These are phyloP conservation scores for Chaetothyriales sp. DNA, from an alignment of 2,329 filamentous ascomycete species.

Conservation along the genomic window DNA sequence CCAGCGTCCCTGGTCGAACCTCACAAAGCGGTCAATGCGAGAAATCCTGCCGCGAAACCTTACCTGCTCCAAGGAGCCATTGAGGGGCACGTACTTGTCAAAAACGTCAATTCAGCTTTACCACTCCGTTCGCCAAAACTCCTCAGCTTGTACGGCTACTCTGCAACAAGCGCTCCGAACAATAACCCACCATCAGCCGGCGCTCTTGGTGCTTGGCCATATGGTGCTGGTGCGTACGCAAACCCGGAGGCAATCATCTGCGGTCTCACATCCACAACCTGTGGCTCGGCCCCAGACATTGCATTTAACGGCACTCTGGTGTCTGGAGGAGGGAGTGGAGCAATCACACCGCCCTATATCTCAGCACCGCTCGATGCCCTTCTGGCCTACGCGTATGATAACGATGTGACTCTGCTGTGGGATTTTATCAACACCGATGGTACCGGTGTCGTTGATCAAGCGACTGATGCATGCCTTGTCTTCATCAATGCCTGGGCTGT, in stretches of 20 bases:
- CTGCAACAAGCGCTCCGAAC: constrained; percentile 20
- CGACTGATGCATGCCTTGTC: constrained; percentile 47
- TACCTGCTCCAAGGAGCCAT: constrained; percentile 4
- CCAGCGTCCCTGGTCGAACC: not conserved
- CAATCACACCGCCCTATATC: constrained; percentile 43
- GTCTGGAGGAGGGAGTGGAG: constrained; percentile 34
- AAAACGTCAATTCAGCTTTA: constrained; percentile 37
- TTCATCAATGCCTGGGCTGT: constrained; percentile 44
- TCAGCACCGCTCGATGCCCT: constrained; percentile 3
- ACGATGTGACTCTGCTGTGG: not conserved
- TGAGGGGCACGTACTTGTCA: constrained; percentile 31
- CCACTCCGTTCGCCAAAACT: constrained; percentile 36
- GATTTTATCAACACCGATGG: not conserved
- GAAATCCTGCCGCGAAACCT: constrained; percentile 2
- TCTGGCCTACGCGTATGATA: not conserved
- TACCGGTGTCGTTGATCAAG: not conserved
- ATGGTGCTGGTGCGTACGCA: constrained; percentile 14
- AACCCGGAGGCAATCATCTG: not conserved
- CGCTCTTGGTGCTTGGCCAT: constrained; percentile 2
- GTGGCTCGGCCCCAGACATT: not conserved
- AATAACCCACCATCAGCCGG: constrained; percentile 8
- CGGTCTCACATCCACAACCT: not conserved
- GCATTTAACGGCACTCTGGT: constrained; percentile 4
- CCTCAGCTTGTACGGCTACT: constrained; percentile 38
- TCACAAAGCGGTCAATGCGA: constrained; percentile 5